Evolutionary conservation across 2,329 filamentous ascomycete species (phyloP), one percentile per base, ranked within the genome.

Genomic region (Gliomastix tumulicola): DNA sequence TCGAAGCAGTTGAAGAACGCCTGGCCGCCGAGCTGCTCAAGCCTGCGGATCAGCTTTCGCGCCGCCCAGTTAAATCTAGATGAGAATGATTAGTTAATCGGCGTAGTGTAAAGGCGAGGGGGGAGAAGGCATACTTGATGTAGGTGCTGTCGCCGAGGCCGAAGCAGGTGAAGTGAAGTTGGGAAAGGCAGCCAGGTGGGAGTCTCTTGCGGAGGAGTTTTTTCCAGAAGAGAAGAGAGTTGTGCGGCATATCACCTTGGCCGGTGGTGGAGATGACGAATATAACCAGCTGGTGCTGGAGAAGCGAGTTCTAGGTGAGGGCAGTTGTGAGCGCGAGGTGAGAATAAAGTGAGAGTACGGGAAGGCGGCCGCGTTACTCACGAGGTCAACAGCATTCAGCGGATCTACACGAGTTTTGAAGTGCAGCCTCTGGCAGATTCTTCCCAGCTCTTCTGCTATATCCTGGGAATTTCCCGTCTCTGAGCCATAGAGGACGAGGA

Each of bases 401-500:
- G 89, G 87, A 39, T 79, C 75, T 18, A 95, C 78, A 35, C 75
- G 71, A 17, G 82, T 85, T 43, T 73, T 61, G 59, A 97, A 96
- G 50, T 80, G 86, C 40, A 96, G 65, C 21, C 90, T 75, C 61
- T 90, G 80, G 23, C 79, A 74, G 45, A 86, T 61, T 28, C 80
- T 71, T 27, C 82, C 86, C 43, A 97, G 66, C 56, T 96, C 88
- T 51, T 88, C 81, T 16, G 92, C 90, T 44, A 90, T 77, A 60
- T 97, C 90, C 60, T 95, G 86, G 37, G 88, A 83, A 54, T 92
- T 96, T 39, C 92, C 92, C 17, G 89, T 97, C 66, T 98, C 92
- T 27, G 90, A 94, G 38, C 88, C 92, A 62, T 95, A 98, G 22
- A 94, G 72, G 40, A 98, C 71, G 46, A 94, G 74, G 34, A 74